phyloP scores from a whole-genome alignment of 495 filamentous ascomycete species.

The Daldinia caldariorum region DNA sequence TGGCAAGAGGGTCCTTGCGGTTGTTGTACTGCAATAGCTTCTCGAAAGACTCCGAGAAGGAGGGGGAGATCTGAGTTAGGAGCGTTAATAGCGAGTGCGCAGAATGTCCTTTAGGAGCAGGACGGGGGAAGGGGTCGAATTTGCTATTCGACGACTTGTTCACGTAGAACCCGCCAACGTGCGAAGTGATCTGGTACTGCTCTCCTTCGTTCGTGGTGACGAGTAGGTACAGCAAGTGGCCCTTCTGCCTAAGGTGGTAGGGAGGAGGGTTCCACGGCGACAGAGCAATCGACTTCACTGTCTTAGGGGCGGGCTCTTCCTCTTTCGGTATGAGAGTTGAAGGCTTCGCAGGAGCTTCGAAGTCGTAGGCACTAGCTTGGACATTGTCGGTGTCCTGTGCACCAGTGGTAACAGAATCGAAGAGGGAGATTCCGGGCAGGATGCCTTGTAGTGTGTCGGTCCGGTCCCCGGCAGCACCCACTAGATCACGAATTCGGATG shows the following conservation, averaged over 20 bases:
- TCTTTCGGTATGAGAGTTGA: constrained; percentile 74
- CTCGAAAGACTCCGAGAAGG: constrained; percentile 77
- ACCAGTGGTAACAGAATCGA: constrained; percentile 72
- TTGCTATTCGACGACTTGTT: constrained; percentile 90
- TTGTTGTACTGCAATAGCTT: constrained; percentile 82
- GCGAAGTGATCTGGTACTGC: constrained; percentile 89
- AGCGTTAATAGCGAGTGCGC: constrained; percentile 90
- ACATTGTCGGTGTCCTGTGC: constrained; percentile 62
- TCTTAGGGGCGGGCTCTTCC: constrained; percentile 77
- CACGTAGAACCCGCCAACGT: constrained; percentile 94
- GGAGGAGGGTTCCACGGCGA: constrained; percentile 98
- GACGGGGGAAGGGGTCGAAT: constrained; percentile 87
- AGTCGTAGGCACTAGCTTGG: constrained; percentile 74
- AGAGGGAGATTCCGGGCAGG: constrained; percentile 84
- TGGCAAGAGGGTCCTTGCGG: constrained; percentile 84
- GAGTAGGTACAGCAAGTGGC: constrained; percentile 91
- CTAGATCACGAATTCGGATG: constrained; percentile 86
- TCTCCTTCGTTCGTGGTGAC: constrained; percentile 91
- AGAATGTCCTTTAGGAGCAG: constrained; percentile 70
- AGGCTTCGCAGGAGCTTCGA: constrained; percentile 71
- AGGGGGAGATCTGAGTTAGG: constrained; percentile 79
- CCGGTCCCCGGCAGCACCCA: constrained; percentile 89
- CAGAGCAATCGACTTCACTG: constrained; percentile 84
- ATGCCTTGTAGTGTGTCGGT: constrained; percentile 90
- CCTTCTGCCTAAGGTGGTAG: constrained; percentile 86